A percentile compares a stretch with the other conserved stretches of the same genome.
phyloP scores from a whole-genome alignment of 345 rosid species.

The Melaleuca alternifolia region DNA sequence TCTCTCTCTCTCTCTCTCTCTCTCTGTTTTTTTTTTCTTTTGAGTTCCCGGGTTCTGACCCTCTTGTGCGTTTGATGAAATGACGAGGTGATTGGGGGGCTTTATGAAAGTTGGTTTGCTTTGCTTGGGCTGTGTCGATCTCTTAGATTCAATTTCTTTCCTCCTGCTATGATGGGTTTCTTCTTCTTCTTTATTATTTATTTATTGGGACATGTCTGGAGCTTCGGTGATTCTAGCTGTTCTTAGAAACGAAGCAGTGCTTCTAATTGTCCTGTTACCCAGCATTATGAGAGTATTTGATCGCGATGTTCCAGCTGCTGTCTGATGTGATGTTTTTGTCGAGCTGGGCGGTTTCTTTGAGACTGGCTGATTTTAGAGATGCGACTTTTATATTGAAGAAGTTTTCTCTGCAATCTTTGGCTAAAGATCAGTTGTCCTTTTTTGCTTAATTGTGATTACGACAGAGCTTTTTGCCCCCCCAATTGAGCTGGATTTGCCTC shows the following conservation, averaged over 20 bases:
- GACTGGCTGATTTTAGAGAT: background rate
- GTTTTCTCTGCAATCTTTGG: background rate
- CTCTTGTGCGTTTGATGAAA: background rate
- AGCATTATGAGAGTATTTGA: background rate
- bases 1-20: background rate
- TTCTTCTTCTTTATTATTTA: background rate
- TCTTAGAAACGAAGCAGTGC: background rate
- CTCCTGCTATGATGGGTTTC: background rate
- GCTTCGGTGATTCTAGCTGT: background rate
- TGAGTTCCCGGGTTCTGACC: background rate
- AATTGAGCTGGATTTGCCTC: background rate
- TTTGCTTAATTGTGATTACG: background rate
- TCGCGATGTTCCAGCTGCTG: background rate
- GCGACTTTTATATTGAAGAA: background rate
- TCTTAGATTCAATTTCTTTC: background rate
- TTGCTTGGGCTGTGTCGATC: background rate
- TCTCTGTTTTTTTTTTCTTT: background rate
- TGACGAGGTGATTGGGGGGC: background rate
- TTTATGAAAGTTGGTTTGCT: background rate
- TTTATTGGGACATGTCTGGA: background rate
- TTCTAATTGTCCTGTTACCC: background rate
- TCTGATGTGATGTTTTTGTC: background rate
- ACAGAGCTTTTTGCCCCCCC: background rate
- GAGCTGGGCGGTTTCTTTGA: background rate
- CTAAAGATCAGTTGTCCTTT: background rate